Conservation (phyloP, 2,329 filamentous ascomycete species). For the Thielaviopsis musarum region DNA sequence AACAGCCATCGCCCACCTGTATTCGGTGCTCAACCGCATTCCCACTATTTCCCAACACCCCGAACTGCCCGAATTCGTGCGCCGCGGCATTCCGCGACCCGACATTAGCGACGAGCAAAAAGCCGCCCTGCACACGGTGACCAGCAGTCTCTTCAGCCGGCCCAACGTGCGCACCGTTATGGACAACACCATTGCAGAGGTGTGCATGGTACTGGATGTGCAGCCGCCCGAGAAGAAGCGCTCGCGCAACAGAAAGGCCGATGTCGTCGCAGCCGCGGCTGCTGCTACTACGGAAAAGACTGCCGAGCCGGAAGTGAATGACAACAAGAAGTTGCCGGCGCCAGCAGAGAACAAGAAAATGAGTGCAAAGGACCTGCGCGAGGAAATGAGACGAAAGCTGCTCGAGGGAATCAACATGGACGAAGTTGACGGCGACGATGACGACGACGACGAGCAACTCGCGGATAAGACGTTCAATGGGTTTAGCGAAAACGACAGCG, state of each 20-base stretch:
- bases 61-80: constrained; percentile 32
- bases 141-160: constrained; percentile 38
- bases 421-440: constrained; percentile 16
- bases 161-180: constrained; percentile 32
- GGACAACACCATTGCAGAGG: constrained; percentile 29
- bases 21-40: constrained; percentile 35
- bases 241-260: constrained; percentile 17
- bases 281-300: constrained; percentile 15
- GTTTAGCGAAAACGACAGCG: constrained; percentile 14
- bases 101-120: constrained; percentile 35
- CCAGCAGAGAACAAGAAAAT: constrained; percentile 18
- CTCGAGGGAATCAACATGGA: constrained; percentile 10
- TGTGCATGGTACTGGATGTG: constrained; percentile 33
- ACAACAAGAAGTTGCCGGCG: constrained; percentile 15
- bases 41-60: constrained; percentile 34
- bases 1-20: constrained; percentile 38
- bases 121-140: constrained; percentile 38
- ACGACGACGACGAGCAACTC: constrained; percentile 19
- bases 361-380: constrained; percentile 6
- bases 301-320: constrained; percentile 13
- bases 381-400: constrained; percentile 6
- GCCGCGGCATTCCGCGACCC: constrained; percentile 30
- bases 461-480: constrained; percentile 12
- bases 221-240: constrained; percentile 28
- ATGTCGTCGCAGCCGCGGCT: constrained; percentile 16